Percentiles rank a stretch among this genome's conserved stretches.
Conservation (phyloP, 371 early-diverging fungal genomes). For the Mucor piriformis region DNA sequence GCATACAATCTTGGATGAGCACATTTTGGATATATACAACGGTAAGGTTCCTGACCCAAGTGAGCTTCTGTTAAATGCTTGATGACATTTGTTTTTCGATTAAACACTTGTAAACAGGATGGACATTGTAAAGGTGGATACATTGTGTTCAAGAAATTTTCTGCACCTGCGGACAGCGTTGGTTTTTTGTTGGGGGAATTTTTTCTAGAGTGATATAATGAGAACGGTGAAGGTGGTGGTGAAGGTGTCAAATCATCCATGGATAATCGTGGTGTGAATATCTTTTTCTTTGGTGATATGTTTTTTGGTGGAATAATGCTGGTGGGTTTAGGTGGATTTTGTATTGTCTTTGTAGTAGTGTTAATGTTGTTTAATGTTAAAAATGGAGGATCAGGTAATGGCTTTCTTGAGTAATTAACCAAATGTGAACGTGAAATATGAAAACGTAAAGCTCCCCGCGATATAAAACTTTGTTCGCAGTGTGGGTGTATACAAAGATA, state of each 20-base stretch:
- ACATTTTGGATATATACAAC: constrained; percentile 44
- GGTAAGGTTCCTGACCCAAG: constrained; percentile 48
- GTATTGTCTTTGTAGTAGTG: constrained; percentile 4
- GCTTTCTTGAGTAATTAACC: constrained; percentile 9
- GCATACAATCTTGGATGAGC: constrained; percentile 48
- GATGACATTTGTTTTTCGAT: constrained; percentile 51
- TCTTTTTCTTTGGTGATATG: background rate
- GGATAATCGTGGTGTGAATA: background rate
- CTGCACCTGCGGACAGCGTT: constrained; percentile 30
- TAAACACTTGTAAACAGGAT: constrained; percentile 38
- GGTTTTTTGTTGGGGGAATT: constrained; percentile 34
- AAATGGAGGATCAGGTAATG: constrained; percentile 13
- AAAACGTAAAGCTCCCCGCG: constrained; percentile 33
- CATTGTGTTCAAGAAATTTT: constrained; percentile 31
- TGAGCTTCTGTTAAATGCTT: constrained; percentile 47
- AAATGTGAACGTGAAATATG: constrained; percentile 33
- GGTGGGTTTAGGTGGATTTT: background rate
- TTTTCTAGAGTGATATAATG: constrained; percentile 23
- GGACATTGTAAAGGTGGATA: constrained; percentile 53
- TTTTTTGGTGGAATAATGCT: background rate
- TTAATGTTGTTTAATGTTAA: background rate
- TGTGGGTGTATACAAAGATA: constrained; percentile 40
- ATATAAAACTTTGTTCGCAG: constrained; percentile 25
- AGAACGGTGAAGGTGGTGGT: constrained; percentile 26
- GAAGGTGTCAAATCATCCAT: constrained; percentile 20